Percentiles rank a stretch among this genome's conserved stretches.
Conservation (phyloP, 2,329 filamentous ascomycete genomes). For the Amesomyces nigricolor region DNA sequence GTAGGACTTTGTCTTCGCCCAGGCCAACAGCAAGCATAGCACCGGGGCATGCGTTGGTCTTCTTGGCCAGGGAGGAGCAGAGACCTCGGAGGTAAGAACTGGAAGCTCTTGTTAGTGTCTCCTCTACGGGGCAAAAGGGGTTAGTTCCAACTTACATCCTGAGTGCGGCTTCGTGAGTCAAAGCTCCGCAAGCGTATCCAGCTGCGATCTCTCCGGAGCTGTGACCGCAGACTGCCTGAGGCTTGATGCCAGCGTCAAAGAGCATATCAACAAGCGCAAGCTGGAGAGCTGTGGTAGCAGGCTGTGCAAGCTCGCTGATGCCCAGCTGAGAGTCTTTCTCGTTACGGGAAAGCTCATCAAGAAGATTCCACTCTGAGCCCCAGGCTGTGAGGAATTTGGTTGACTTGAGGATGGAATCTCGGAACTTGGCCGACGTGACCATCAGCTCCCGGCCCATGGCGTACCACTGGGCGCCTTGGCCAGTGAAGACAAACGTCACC, state of each 20-base stretch:
- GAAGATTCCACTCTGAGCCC: neutral
- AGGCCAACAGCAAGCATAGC: conserved; percentile 20
- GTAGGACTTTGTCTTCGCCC: conserved; percentile 14
- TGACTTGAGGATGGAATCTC: neutral
- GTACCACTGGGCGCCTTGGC: conserved; percentile 26
- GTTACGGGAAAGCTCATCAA: conserved; percentile 2
- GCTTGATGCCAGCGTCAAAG: conserved; percentile 18
- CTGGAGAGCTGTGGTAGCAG: conserved; percentile 37
- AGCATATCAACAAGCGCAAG: conserved; percentile 35
- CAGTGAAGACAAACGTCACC: conserved; percentile 27
- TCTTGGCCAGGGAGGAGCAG: conserved; percentile 14
- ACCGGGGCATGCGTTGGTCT: neutral
- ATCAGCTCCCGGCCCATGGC: conserved; percentile 13
- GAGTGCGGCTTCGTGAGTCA: neutral
- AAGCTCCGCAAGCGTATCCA: neutral
- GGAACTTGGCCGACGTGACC: neutral
- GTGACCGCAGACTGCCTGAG: conserved; percentile 28
- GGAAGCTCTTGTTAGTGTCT: conserved; percentile 32
- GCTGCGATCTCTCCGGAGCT: conserved; percentile 2
- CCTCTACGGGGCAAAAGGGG: too few species aligned
- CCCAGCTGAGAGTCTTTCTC: conserved; percentile 18
- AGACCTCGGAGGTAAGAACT: conserved; percentile 17
- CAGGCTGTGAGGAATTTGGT: neutral
- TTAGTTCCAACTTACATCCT: neutral
- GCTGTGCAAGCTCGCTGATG: conserved; percentile 12